These are phyloP conservation scores for Lecanosticta acicola DNA, from an alignment of 2,329 filamentous ascomycete species.

Conservation along the genomic window DNA sequence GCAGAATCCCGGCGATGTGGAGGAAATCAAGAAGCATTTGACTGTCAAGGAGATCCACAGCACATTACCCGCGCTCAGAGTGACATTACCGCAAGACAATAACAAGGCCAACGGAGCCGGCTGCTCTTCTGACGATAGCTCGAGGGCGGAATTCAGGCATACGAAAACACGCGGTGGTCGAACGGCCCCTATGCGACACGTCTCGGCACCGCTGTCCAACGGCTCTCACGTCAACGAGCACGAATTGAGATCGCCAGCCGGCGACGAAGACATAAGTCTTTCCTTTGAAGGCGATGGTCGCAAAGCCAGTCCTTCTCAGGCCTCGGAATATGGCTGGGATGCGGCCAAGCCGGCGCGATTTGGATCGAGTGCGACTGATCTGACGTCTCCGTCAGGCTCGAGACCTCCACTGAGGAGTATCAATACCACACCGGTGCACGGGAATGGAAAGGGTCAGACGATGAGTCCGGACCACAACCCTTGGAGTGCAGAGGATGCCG, in stretches of 20 bases:
- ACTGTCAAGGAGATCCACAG: constrained; percentile 63
- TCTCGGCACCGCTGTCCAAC: constrained; percentile 9
- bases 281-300: constrained; percentile 36
- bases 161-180: constrained; percentile 11
- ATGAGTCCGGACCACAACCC: constrained; percentile 37
- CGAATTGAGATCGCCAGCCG: constrained; percentile 31
- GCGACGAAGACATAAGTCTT: constrained; percentile 43
- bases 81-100: constrained; percentile 35
- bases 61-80: constrained; percentile 83
- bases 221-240: constrained; percentile 19
- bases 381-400: not conserved
- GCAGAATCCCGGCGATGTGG: constrained; percentile 62
- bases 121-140: constrained; percentile 2
- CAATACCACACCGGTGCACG: constrained; percentile 26
- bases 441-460: not conserved
- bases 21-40: constrained; percentile 66
- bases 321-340: not conserved
- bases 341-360: not conserved
- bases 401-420: constrained; percentile 10
- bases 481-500: constrained; percentile 45
- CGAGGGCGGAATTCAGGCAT: constrained; percentile 7
- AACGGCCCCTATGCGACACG: constrained; percentile 1
- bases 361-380: not conserved
- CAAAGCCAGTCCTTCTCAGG: constrained; percentile 8
- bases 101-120: constrained; percentile 1